phyloP scores from a whole-genome alignment of 2,329 filamentous ascomycete genomes.

The Zymoseptoria pseudotritici region DNA sequence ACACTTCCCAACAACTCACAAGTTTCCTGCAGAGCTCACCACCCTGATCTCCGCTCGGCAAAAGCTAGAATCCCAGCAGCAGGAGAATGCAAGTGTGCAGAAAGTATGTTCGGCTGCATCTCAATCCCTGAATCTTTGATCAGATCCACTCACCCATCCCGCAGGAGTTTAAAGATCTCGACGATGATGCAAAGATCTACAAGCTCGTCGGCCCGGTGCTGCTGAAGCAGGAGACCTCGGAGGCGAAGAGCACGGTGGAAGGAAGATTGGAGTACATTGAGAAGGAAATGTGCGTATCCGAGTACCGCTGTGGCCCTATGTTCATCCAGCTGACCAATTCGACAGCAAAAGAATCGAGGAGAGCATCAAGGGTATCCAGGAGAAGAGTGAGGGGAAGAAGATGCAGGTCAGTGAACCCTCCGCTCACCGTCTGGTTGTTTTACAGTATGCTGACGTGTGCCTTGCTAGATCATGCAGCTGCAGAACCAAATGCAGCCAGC shows the following conservation, averaged over 20 bases:
- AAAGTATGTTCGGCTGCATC: constrained; percentile 46
- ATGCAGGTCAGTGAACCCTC: constrained; percentile 46
- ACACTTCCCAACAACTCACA: not conserved
- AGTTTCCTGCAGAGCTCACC: constrained; percentile 69
- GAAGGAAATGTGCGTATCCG: constrained; percentile 70
- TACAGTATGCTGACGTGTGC: constrained; percentile 3
- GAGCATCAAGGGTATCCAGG: constrained; percentile 57
- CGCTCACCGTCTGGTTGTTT: constrained; percentile 1
- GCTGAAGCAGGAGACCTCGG: constrained; percentile 85
- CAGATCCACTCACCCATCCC: not conserved
- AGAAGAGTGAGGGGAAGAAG: constrained; percentile 58
- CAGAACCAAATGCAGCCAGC: constrained; percentile 35
- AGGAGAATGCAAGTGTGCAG: constrained; percentile 85
- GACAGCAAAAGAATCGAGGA: constrained; percentile 58
- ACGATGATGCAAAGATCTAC: constrained; percentile 83
- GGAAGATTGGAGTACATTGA: constrained; percentile 85
- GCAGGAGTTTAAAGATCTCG: constrained; percentile 73
- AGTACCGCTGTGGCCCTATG: not conserved
- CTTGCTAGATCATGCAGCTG: constrained; percentile 37
- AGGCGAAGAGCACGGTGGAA: constrained; percentile 86
- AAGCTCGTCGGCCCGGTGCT: constrained; percentile 90
- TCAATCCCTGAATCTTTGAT: not conserved
- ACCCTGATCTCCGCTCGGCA: constrained; percentile 70
- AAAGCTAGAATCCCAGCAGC: constrained; percentile 86
- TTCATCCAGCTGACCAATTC: not conserved